Base-by-base conservation (phyloP, 805 yeast genomes). In the Dipodascopsis uninucleata region DNA sequence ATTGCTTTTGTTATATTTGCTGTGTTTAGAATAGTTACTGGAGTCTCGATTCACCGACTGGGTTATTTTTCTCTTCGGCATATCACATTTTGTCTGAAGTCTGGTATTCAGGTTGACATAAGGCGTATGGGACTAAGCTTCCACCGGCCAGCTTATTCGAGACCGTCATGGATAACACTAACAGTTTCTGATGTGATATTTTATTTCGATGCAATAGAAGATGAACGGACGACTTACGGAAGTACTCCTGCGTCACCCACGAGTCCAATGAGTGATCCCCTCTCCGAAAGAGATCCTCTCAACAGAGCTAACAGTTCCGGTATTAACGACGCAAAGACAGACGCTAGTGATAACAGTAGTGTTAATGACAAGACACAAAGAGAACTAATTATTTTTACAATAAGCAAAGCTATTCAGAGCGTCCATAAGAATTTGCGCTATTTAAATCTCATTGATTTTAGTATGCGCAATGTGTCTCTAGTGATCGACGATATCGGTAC, bases 1-100 rank as follows among this genome's bases (percentile, higher is more conserved):
- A 50, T 58, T 10, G 59, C 71, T 23, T 63, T 68, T 21, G 62
- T 62, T 40, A 36, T 65, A 17, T 63, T 68, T 40, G 71, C 71
- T 16, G 47, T 66, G 28, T 49, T 68, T 16, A 61, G 72, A 10
- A 52, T 67, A 18, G 58, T 66, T 49, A 66, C 72, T 2, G 72
- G 72, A 23, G 52, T 68, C 35, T 66, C 70, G 23, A 64, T 68
- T 51, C 67, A 65, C 51, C 62, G 72, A 14, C 58, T 69, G 12
- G 72, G 72, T 31, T 68, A 68, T 55, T 57, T 68, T 43, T 62
- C 65, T 16, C 51, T 68, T n/a, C 57, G 69, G 21, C 64, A 66
- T 47, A 56, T 68, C 22, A 51, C 65, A 1, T 58, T 62, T 33
- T 51, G 63, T 5, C 65, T 67, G 5, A 52, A 50, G 29, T 56